Evolutionary conservation across 495 filamentous ascomycete species (phyloP), one percentile per base, ranked within the genome.

Genomic region (Hypoxylon lienhwacheense): DNA sequence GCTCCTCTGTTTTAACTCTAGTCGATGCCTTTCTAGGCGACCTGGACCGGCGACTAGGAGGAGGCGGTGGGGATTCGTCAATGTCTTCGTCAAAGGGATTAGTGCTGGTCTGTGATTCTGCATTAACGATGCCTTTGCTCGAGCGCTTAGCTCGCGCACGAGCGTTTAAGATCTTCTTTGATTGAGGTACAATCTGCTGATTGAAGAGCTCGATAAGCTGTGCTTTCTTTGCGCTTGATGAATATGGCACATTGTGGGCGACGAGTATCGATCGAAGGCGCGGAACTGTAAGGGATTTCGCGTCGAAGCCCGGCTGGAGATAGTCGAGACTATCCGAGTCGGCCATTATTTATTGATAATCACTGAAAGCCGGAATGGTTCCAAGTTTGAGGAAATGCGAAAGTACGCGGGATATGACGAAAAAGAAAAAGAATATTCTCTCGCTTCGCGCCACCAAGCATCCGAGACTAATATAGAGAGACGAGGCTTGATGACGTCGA

Each of bases 191-290:
- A 28, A 98, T 79, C 48, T 92, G 77, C 31, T 88, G 77, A 60
- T 87, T 85, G 67, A 98, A 89, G 20, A 97, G 76, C 3, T 86
- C 82, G 46, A 98, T 73, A 31, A 98, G 84, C 56, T 96, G 85
- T 1, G 82, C 70, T 73, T 98, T 98, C 71, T 97, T 97, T 25
- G 40, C 90, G 81, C 68, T 71, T 5, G 89, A 82, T 0, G 91
- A 85, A 70, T 96, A 97, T 8, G 83, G 62, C 50, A 97, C 75
- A 66, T 89, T 85, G 71, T 98, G 86, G 46, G 82, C 85, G 56
- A 97, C 85, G 22, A 98, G 84, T 53, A 97, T 92, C 15, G 86
- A 88, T 35, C 93, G 88, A 47, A 98, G 79, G 26, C 85, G 84
- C 31, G 92, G 89, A 20, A 96, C 82, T 4, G 89, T 97, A 46